Evolutionary conservation across 345 rosid species (phyloP).

Genomic region (Moricandia arvensis): DNA sequence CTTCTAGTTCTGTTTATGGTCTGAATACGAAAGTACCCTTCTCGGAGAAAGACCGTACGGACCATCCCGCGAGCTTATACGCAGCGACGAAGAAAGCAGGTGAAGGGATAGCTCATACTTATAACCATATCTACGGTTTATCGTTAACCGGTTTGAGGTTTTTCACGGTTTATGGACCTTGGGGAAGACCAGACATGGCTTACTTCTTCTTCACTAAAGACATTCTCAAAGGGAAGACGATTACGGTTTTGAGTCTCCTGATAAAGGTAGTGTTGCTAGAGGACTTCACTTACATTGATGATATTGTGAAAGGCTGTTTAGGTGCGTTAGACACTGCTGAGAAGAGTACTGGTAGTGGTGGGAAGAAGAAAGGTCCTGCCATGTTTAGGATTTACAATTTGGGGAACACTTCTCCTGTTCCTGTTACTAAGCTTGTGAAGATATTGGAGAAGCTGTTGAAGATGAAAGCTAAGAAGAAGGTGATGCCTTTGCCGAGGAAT

Average conservation of each 20-base stretch:
- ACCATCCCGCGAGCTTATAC: constrained; percentile 61
- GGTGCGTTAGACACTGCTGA: constrained; percentile 61
- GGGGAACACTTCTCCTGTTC: constrained; percentile 64
- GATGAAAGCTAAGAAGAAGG: constrained; percentile 58
- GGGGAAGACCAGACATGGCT: constrained; percentile 79
- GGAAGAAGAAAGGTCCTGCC: constrained; percentile 54
- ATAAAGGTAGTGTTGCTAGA: constrained; percentile 61
- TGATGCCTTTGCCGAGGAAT: constrained; percentile 58
- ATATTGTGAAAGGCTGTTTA: constrained; percentile 62
- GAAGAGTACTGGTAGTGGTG: constrained; percentile 72
- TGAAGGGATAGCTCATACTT: constrained; percentile 62
- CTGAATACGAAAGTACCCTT: constrained; percentile 64
- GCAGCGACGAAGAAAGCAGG: constrained; percentile 76
- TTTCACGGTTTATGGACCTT: constrained; percentile 76
- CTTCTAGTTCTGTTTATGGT: constrained; percentile 71
- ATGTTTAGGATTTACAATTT: constrained; percentile 59
- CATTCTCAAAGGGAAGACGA: constrained; percentile 52
- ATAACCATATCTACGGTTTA: constrained; percentile 71
- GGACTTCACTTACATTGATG: constrained; percentile 71
- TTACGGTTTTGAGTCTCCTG: constrained; percentile 48
- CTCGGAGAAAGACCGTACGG: constrained; percentile 62
- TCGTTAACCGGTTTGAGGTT: constrained; percentile 62
- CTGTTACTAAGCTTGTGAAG: constrained; percentile 55
- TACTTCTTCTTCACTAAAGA: constrained; percentile 66
- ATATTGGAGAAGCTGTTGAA: constrained; percentile 63